Base-by-base conservation (phyloP, 345 rosid genomes). In the Theobroma cacao region DNA sequence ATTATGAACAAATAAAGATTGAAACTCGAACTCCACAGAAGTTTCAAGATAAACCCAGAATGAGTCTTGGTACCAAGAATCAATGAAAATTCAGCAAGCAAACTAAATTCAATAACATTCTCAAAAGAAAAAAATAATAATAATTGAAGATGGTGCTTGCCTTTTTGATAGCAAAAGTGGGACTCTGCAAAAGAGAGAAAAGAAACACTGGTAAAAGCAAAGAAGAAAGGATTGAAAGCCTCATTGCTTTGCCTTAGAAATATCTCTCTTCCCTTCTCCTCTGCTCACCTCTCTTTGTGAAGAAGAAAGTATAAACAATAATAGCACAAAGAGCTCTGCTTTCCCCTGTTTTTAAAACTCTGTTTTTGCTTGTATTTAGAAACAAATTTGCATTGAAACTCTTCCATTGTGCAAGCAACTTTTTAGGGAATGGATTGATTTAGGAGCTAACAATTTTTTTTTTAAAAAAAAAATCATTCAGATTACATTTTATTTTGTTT, bases 141-240 rank as follows among this genome's bases (percentile, higher is more conserved):
- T 17, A 33, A 28, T 18, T 26, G 43, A 59, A 24, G 38, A 28
- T 47, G 45, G 30, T 69, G 72, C 81, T 78, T 72, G 80, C 91
- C 89, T 88, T 87, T 82, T 69, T 55, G 6, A 48, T 18, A 60
- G 90, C 85, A 85, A 78, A 82, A 75, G 86, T 38, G 34, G 80
- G 84, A 36, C 80, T 52, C 41, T 71, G 80, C 18, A 79, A 71
- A 63, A 82, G 81, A 81, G 76, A 78, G 70, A 87, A 65, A 68
- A 83, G 59, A 65, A 83, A 61, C 41, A 86, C 1, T 4, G 72
- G 76, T 9, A 81, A 75, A 20, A 82, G 72, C 45, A 80, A 52
- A 59, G 38, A 53, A 65, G 73, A 73, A 38, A 78, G 43, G 31
- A 41, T 17, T 76, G 86, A 72, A 48, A 82, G 68, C 75, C 48